Percentiles rank a stretch among this genome's conserved stretches.
phyloP scores from a whole-genome alignment of 1,284 basidiomycete genomes.

The Trichosporon coremiiforme region DNA sequence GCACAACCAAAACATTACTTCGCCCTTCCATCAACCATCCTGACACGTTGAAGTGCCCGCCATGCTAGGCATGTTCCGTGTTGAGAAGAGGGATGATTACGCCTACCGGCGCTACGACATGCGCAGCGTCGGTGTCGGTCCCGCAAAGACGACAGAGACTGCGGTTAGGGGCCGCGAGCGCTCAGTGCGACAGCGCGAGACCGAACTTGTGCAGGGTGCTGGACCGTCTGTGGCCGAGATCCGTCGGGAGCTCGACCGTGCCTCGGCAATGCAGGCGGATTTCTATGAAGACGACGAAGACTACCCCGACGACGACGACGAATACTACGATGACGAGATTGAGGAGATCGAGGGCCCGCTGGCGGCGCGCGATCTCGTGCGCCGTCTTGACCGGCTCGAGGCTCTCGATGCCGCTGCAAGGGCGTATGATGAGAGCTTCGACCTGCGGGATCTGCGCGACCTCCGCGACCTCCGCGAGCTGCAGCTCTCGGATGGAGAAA shows the following conservation, averaged over 20 bases:
- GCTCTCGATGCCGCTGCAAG: neutral
- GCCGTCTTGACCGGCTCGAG: conserved; percentile 6
- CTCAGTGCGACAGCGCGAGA: neutral
- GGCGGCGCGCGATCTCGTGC: neutral
- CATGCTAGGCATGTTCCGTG: conserved; percentile 9
- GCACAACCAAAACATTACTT: neutral
- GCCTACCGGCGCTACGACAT: conserved; percentile 14
- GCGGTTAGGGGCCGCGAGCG: conserved; percentile 5
- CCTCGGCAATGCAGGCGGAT: neutral
- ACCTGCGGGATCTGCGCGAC: conserved; percentile 15
- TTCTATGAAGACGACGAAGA: neutral
- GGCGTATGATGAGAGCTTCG: conserved; percentile 7
- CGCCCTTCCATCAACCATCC: neutral
- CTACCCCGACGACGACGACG: neutral
- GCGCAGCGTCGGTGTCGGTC: conserved; percentile 11
- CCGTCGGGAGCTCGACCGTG: neutral
- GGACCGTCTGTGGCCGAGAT: neutral
- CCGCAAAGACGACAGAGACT: neutral
- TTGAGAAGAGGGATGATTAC: conserved; percentile 10
- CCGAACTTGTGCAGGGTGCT: neutral
- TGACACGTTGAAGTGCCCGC: neutral
- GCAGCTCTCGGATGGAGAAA: neutral
- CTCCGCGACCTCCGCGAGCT: conserved; percentile 7
- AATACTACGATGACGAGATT: neutral
- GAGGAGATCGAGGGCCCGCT: neutral